These are phyloP conservation scores for Ceratocystis diversiconidia DNA, from an alignment of 2,329 filamentous ascomycete genomes.

Conservation along the genomic window DNA sequence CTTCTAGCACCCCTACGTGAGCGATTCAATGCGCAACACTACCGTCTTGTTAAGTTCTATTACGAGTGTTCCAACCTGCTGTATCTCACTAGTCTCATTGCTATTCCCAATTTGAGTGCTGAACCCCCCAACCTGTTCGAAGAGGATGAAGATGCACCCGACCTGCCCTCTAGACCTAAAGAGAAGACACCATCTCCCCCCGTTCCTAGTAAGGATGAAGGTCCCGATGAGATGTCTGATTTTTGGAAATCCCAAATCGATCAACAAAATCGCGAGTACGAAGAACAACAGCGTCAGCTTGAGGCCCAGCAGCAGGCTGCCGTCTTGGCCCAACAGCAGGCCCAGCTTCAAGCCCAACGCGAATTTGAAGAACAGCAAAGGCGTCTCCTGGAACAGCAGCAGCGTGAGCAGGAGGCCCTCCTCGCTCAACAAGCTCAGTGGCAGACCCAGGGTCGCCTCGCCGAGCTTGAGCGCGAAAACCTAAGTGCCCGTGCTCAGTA, in stretches of 20 bases:
- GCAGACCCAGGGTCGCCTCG: constrained; percentile 89
- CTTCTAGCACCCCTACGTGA: constrained; percentile 76
- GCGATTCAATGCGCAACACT: constrained; percentile 89
- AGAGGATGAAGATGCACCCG: constrained; percentile 72
- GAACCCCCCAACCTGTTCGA: constrained; percentile 85
- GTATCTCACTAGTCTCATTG: constrained; percentile 91
- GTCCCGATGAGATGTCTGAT: constrained; percentile 82
- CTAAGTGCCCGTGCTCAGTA: constrained; percentile 88
- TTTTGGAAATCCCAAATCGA: constrained; percentile 95
- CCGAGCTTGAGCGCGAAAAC: constrained; percentile 90
- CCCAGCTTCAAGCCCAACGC: constrained; percentile 69
- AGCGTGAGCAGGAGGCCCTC: constrained; percentile 78
- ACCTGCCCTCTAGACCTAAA: constrained; percentile 67
- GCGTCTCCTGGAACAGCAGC: constrained; percentile 73
- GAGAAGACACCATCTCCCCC: constrained; percentile 56
- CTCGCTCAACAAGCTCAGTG: constrained; percentile 78
- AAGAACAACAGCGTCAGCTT: constrained; percentile 78
- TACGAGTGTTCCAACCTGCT: constrained; percentile 97
- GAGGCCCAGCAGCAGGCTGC: constrained; percentile 77
- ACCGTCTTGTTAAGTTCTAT: constrained; percentile 93
- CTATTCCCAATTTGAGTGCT: constrained; percentile 86
- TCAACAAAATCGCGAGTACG: constrained; percentile 85
- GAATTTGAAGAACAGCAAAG: constrained; percentile 97
- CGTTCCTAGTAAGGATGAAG: constrained; percentile 54
- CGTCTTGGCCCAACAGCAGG: constrained; percentile 66